These are phyloP conservation scores for Claviceps paspali DNA, from an alignment of 2,329 filamentous ascomycete genomes.

Conservation along the genomic window DNA sequence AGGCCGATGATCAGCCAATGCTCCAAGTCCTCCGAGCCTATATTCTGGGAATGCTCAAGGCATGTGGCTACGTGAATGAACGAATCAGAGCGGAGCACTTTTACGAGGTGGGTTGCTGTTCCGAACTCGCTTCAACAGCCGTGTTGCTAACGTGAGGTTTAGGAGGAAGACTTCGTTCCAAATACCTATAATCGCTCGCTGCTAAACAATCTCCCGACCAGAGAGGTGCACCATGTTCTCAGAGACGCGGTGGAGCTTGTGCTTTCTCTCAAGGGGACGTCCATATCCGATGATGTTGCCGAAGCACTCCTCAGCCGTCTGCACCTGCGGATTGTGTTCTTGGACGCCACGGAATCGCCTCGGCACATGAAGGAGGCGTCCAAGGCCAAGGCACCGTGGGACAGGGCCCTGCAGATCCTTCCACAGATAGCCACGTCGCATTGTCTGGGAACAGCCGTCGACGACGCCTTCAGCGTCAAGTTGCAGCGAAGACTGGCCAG, in stretches of 20 bases:
- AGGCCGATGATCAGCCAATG: conserved; percentile 27
- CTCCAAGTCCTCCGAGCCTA: conserved; percentile 64
- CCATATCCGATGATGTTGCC: conserved; percentile 24
- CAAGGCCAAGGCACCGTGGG: conserved; percentile 35
- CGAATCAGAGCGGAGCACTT: conserved; percentile 71
- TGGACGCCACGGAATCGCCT: conserved; percentile 37
- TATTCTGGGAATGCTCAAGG: conserved; percentile 71
- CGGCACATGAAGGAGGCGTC: conserved; percentile 29
- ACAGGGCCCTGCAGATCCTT: conserved; percentile 34
- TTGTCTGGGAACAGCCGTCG: conserved; percentile 46
- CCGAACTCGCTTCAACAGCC: too few relatives aligned
- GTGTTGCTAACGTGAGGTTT: too few relatives aligned
- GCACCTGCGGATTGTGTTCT: conserved; percentile 47
- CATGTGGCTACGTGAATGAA: conserved; percentile 63
- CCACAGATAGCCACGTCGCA: conserved; percentile 43
- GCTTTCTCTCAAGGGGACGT: conserved; percentile 20
- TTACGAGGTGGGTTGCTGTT: conserved; percentile 54
- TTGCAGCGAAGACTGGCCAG: conserved; percentile 85
- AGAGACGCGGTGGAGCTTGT: conserved; percentile 39
- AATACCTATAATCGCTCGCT: conserved; percentile 76
- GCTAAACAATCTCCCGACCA: conserved; percentile 45
- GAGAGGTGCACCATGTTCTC: conserved; percentile 39
- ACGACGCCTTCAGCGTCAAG: conserved; percentile 76
- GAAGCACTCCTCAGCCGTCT: conserved; percentile 51
- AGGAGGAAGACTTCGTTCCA: conserved; percentile 95